Conservation (phyloP, 78 protist genomes). For the Cavenderia fasciculata region DNA sequence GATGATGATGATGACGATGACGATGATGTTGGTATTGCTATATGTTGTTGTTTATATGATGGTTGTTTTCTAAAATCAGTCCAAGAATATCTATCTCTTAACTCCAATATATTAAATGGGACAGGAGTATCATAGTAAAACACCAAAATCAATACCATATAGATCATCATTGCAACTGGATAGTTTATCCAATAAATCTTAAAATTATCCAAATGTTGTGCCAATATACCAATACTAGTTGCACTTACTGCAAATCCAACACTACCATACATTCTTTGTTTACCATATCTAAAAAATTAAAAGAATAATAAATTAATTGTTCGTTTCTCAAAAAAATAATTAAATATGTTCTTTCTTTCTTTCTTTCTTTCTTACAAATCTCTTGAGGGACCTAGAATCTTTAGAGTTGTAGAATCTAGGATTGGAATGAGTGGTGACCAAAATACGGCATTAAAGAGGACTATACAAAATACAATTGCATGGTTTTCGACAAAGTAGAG, state of each 20-base stretch:
- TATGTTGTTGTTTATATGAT: too few relatives aligned
- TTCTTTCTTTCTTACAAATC: conserved; percentile 24
- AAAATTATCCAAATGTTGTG: neutral
- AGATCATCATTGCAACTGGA: neutral
- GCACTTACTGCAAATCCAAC: conserved; percentile 38
- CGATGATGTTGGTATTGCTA: too few relatives aligned
- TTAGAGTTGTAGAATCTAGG: conserved; percentile 26
- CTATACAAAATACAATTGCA: neutral
- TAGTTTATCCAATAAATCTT: conserved; percentile 28
- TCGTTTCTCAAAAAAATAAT: neutral
- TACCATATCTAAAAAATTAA: conserved; percentile 9
- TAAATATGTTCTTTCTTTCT: neutral
- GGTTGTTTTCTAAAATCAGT: too few relatives aligned
- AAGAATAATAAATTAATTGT: neutral
- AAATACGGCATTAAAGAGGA: conserved; percentile 19
- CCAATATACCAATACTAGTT: neutral
- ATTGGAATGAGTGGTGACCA: conserved; percentile 65
- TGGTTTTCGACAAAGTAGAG: neutral
- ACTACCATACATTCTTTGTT: conserved; percentile 48
- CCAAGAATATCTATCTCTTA: too few relatives aligned
- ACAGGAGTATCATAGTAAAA: neutral
- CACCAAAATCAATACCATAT: neutral
- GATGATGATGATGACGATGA: too few relatives aligned
- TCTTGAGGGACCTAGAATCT: conserved; percentile 9
- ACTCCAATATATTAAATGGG: too few relatives aligned